Percentiles rank a stretch among this genome's conserved stretches.
phyloP scores from a whole-genome alignment of 1,284 basidiomycete species.

The Dichomitus squalens region DNA sequence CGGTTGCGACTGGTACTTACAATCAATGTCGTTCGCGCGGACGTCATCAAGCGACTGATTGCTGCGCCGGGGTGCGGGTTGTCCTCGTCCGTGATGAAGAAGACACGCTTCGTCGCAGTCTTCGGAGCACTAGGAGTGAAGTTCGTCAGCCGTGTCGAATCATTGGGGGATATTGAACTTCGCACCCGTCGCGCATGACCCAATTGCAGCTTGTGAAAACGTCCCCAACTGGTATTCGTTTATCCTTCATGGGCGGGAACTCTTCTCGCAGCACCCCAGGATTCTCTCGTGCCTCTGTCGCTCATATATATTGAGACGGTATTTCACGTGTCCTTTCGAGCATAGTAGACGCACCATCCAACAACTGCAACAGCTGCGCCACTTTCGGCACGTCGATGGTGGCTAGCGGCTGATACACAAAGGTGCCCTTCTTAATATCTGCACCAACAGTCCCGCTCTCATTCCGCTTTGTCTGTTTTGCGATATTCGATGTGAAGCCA shows the following conservation, averaged over 20 bases:
- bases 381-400: conserved; percentile 83
- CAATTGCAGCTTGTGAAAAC: conserved; percentile 88
- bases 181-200: conserved; percentile 84
- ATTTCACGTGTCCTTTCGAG: neutral
- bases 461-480: conserved; percentile 41
- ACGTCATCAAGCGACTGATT: conserved; percentile 59
- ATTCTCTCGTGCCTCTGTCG: conserved; percentile 58
- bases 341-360: conserved; percentile 59
- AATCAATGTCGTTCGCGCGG: conserved; percentile 69
- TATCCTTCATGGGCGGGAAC: conserved; percentile 62
- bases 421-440: conserved; percentile 77
- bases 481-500: conserved; percentile 3
- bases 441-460: conserved; percentile 56
- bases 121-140: conserved; percentile 67
- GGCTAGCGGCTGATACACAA: conserved; percentile 75
- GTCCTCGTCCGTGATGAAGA: conserved; percentile 93
- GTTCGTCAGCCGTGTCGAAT: neutral
- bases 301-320: neutral
- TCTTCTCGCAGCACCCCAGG: conserved; percentile 53
- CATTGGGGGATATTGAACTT: neutral
- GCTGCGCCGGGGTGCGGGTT: conserved; percentile 51
- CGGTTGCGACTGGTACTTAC: conserved; percentile 39
- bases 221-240: conserved; percentile 73
- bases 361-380: conserved; percentile 67
- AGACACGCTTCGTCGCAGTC: conserved; percentile 87